phyloP scores from a whole-genome alignment of 371 early-diverging fungal species.

The Dipsacomyces acuminosporus region DNA sequence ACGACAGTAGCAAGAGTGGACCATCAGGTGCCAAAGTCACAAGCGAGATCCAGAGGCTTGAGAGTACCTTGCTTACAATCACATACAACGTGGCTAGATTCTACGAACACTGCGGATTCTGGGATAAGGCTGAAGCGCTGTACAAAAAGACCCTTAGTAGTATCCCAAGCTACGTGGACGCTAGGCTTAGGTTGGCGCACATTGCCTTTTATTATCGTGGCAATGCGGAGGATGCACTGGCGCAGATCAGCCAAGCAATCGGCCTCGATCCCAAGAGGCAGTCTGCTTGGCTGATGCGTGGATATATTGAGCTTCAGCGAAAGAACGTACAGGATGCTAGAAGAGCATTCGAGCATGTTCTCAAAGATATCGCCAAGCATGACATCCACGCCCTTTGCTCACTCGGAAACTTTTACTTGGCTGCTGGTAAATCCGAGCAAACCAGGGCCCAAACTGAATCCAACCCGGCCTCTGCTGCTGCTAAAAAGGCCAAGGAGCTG shows the following conservation, averaged over 20 bases:
- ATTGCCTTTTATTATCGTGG: constrained; percentile 54
- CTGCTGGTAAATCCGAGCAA: constrained; percentile 43
- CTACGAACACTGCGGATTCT: constrained; percentile 61
- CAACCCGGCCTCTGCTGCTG: constrained; percentile 15
- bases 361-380: constrained; percentile 70
- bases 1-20: constrained; percentile 1
- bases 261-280: constrained; percentile 59
- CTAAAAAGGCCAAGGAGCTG: constrained; percentile 10
- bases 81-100: constrained; percentile 79
- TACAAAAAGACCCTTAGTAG: constrained; percentile 58
- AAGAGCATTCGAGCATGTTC: constrained; percentile 69
- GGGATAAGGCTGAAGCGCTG: constrained; percentile 58
- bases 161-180: constrained; percentile 73
- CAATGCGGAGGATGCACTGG: constrained; percentile 56
- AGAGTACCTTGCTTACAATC: constrained; percentile 52
- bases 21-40: not conserved
- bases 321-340: constrained; percentile 60
- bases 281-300: constrained; percentile 69
- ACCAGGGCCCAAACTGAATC: constrained; percentile 27
- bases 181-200: constrained; percentile 67
- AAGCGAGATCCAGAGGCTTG: constrained; percentile 21
- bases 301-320: constrained; percentile 55
- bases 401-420: constrained; percentile 76
- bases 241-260: constrained; percentile 59
- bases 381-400: constrained; percentile 75